Base-by-base conservation (phyloP, 1,284 basidiomycete genomes). In the Microbotryum saponariae region DNA sequence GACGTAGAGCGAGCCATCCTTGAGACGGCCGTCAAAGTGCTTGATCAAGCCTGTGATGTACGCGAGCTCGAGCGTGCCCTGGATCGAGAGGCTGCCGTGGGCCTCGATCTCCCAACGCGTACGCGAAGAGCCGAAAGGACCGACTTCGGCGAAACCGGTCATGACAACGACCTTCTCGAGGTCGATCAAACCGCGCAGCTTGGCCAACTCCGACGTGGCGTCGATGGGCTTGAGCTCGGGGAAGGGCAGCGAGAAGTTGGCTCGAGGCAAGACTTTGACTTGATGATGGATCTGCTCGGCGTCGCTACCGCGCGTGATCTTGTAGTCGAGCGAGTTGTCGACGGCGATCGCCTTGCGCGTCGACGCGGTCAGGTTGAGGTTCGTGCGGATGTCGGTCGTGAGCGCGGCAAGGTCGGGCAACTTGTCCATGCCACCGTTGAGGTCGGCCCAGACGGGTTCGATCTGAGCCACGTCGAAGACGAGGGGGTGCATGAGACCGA, bases 21-120 rank as follows among this genome's bases (percentile, higher is more conserved):
- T 93, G 73, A 98, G 83, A 64, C 89, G 89, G 23, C 94, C 96
- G 71, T 98, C 90, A 76, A 97, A 92, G 80, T 97, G 91, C 78
- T 94, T 97, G 83, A 97, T 97, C 77, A 85, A 85, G 51, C 96
- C 93, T 89, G 96, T 97, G 78, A 97, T 88, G 92, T 94, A 98
- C 18, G 94, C 93, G 87, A 98, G 93, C 80, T 98, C 94, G 72
- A 98, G 96, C 74, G 89, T 90, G 51, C 93, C 94, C 77, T 97
- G 89, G 72, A 97, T 94, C 8, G 91, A 92, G 77, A 96, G 88
- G 74, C 92, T 85, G 44, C 92, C 91, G 54, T 84, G 82, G 53
- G 90, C 91, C 76, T 97, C 93, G 91, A 97, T 96, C 80, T 98
- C 93, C 94, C 94, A 98, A 69, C 94, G 85, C n/a, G 94, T 98